Evolutionary conservation across 768 basidiomycete genomes (phyloP).

Genomic region (Imleria badia): DNA sequence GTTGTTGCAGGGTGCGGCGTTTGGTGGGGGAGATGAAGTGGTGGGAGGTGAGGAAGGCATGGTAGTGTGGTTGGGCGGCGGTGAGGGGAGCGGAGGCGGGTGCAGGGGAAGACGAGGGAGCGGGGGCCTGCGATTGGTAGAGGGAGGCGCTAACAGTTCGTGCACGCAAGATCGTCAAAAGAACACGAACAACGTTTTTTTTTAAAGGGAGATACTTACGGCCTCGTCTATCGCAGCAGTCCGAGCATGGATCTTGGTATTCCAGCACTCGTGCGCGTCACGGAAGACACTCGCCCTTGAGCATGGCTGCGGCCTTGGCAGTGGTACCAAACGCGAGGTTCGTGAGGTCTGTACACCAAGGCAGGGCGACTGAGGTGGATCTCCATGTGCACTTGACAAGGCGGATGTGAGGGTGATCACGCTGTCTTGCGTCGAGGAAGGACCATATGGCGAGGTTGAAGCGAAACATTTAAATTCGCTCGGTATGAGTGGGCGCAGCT

Average conservation of each 20-base stretch:
- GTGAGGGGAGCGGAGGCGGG: too few relatives aligned
- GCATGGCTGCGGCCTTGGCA: too few relatives aligned
- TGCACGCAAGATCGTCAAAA: too few relatives aligned
- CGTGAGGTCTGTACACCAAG: constrained; percentile 8
- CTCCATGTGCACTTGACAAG: constrained; percentile 35
- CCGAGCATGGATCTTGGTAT: constrained; percentile 38
- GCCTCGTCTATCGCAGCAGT: constrained; percentile 33
- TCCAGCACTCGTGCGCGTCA: constrained; percentile 51
- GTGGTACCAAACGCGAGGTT: neutral
- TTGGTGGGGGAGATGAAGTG: constrained; percentile 67
- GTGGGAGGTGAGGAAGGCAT: constrained; percentile 72
- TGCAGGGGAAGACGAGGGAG: too few relatives aligned
- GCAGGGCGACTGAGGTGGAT: constrained; percentile 32
- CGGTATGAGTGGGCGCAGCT: too few relatives aligned
- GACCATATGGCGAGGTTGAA: constrained; percentile 41
- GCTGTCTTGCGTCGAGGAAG: constrained; percentile 16
- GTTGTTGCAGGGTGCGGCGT: constrained; percentile 53
- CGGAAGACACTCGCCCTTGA: constrained; percentile 50
- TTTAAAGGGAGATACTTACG: constrained; percentile 11
- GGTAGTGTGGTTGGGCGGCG: constrained; percentile 27
- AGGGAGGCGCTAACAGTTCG: too few relatives aligned
- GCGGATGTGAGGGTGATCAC: neutral
- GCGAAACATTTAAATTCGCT: constrained; percentile 47
- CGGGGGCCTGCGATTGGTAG: too few relatives aligned
- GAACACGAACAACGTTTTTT: too few relatives aligned